Evolutionary conservation across 805 yeast species (phyloP), one percentile per base, ranked within the genome.

Genomic region (Wickerhamiella slavikovae): DNA sequence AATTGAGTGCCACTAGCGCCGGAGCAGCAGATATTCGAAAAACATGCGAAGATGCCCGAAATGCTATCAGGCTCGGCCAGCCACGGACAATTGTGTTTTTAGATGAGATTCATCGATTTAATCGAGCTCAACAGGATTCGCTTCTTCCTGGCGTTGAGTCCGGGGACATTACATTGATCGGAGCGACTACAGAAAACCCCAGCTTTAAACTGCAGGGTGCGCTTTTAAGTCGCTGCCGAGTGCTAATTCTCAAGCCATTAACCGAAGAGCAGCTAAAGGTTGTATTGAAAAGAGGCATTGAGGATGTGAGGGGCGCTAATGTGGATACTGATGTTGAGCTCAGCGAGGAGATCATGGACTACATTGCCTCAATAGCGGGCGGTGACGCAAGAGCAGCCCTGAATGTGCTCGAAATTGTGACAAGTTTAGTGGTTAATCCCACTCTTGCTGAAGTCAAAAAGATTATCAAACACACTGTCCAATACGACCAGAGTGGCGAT

Each of bases 141-240:
- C 65, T 91, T 27, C 54, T 89, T 23, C 89, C 92, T 0, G 71
- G 68, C 36, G 73, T 85, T 1, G 99, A 89, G 47, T 57, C 66
- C 17, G 96, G 96, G 2, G 68, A 68, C 30, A 68, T 83, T 25
- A 68, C 71, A 1, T 59, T 89, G 25, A 69, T 85, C 29, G 98
- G 98, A 4, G 95, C 96, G n/a, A 89, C 98, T 0, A 83, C 96
- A 0, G 98, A 89, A 47, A 89, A 89, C 46, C 94, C 95, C 3
- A 69, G 76, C 28, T 73, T 75, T 42, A 73, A 79, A 41, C 52
- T 89, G 24, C 71, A 82, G 35, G 67, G 74, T 31, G 95, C 96
- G 0, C 55, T 89, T 20, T 48, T 80, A 17, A 78, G 93, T 4
- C 55, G 99, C 33, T 78, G 93, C 44, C 72, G 82, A 34, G 68